Percentiles rank a stretch among this genome's conserved stretches.
These are phyloP conservation scores for Aurantiochytrium sp. DNA, from an alignment of 108 stramenopile species.

Conservation along the genomic window DNA sequence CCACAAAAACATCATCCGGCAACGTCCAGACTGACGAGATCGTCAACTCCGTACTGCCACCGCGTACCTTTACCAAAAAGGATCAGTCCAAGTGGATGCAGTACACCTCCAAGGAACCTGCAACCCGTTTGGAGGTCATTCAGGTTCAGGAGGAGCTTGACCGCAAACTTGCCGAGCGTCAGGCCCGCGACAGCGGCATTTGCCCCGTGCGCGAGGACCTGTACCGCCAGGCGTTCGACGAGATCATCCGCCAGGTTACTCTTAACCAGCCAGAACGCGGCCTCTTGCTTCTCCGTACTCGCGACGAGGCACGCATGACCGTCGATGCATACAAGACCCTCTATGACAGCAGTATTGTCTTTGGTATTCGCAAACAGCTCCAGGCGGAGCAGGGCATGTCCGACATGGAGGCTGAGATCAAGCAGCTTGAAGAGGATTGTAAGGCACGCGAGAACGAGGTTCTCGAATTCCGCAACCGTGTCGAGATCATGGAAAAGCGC, in stretches of 20 bases:
- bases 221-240: slow-evolving; percentile 48
- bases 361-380: slow-evolving; percentile 60
- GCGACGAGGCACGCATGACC: slow-evolving; percentile 59
- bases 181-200: slow-evolving; percentile 57
- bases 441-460: slow-evolving; percentile 41
- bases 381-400: slow-evolving; percentile 57
- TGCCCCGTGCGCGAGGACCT: slow-evolving; percentile 62
- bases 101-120: slow-evolving; percentile 53
- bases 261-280: slow-evolving; percentile 61
- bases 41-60: slow-evolving; percentile 57
- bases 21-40: slow-evolving; percentile 53
- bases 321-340: slow-evolving; percentile 62
- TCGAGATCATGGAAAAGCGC: slow-evolving; percentile 53
- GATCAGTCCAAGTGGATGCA: slow-evolving; percentile 58
- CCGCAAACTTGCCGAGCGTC: slow-evolving; percentile 41
- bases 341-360: slow-evolving; percentile 50
- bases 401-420: slow-evolving; percentile 44
- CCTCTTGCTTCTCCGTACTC: slow-evolving; percentile 47
- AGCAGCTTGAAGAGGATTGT: slow-evolving; percentile 29
- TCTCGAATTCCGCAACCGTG: slow-evolving; percentile 45
- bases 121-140: slow-evolving; percentile 57
- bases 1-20: neutral
- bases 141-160: slow-evolving; percentile 54
- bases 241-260: slow-evolving; percentile 52
- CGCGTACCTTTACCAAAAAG: slow-evolving; percentile 44